phyloP scores from a whole-genome alignment of 2,329 filamentous ascomycete genomes.

The Nigrospora sphaerica region DNA sequence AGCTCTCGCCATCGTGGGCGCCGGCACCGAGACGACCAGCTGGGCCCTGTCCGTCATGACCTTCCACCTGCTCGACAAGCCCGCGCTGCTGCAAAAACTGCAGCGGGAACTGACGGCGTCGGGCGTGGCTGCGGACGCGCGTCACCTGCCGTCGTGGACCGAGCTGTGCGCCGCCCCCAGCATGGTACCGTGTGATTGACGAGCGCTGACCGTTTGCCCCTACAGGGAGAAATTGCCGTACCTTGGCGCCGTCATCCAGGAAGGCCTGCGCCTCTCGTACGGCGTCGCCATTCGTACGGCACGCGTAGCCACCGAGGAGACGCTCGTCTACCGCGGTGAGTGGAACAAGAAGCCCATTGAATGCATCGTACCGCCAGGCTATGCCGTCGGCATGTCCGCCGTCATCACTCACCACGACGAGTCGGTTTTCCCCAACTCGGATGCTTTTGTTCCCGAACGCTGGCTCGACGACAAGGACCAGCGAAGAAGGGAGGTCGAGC shows the following conservation, averaged over 20 bases:
- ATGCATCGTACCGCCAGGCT: conserved; percentile 22
- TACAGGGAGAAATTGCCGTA: conserved; percentile 25
- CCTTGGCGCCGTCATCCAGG: conserved; percentile 27
- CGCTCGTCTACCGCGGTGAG: conserved; percentile 15
- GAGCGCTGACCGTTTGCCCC: no score
- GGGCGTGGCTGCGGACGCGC: conserved; percentile 6
- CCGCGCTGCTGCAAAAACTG: conserved; percentile 18
- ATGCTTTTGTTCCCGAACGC: conserved; percentile 30
- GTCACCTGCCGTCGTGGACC: background rate
- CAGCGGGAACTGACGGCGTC: conserved; percentile 20
- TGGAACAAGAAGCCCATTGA: conserved; percentile 10
- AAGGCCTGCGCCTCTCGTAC: conserved; percentile 27
- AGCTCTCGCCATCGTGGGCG: conserved; percentile 14
- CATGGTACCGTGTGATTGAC: no score
- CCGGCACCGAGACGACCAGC: conserved; percentile 23
- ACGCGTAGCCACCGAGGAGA: conserved; percentile 19
- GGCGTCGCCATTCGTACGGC: conserved; percentile 17
- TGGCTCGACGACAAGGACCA: conserved; percentile 26
- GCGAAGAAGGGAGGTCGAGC: conserved; percentile 22
- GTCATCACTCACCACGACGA: conserved; percentile 31
- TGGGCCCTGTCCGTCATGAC: conserved; percentile 25
- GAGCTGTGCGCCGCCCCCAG: background rate
- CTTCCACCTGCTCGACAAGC: conserved; percentile 26
- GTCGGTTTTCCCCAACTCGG: conserved; percentile 26
- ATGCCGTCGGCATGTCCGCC: conserved; percentile 29